Percentiles rank a stretch among this genome's conserved stretches.
phyloP scores from a whole-genome alignment of 208 protist genomes.

The Acanthamoeba castellanii region DNA sequence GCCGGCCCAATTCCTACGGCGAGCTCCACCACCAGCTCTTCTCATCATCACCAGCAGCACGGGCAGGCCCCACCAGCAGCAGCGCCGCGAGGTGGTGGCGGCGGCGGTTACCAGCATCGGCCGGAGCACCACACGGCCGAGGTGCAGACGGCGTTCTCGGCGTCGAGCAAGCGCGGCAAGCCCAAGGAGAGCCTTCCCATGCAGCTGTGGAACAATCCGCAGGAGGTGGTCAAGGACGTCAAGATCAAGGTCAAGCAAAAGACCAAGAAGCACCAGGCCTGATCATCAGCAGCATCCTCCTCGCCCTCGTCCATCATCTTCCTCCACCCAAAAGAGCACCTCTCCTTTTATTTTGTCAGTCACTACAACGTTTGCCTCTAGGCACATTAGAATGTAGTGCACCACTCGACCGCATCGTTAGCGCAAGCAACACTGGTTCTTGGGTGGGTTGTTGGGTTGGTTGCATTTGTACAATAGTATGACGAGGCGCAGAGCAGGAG shows the following conservation, averaged over 20 bases:
- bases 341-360: too few species aligned
- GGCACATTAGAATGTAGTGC: too few species aligned
- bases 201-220: constrained; percentile 30
- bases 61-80: not conserved
- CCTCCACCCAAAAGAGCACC: too few species aligned
- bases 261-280: constrained; percentile 41
- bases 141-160: constrained; percentile 29
- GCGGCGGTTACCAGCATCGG: not conserved
- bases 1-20: not conserved
- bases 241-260: constrained; percentile 58
- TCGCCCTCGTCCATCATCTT: too few species aligned
- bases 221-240: constrained; percentile 35
- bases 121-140: not conserved
- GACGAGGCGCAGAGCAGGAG: too few species aligned
- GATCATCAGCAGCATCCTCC: too few species aligned
- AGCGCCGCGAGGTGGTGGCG: not conserved
- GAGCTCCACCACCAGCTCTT: not conserved
- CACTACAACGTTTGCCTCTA: too few species aligned
- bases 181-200: constrained; percentile 23
- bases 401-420: too few species aligned
- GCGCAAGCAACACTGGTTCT: too few species aligned
- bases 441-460: too few species aligned
- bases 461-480: too few species aligned
- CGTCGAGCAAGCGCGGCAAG: constrained; percentile 3
- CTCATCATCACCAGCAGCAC: not conserved